A percentile compares a stretch with the other conserved stretches of the same genome.
Evolutionary conservation across 1,284 basidiomycete species (phyloP).

Genomic region (Tilletiaria anomala): DNA sequence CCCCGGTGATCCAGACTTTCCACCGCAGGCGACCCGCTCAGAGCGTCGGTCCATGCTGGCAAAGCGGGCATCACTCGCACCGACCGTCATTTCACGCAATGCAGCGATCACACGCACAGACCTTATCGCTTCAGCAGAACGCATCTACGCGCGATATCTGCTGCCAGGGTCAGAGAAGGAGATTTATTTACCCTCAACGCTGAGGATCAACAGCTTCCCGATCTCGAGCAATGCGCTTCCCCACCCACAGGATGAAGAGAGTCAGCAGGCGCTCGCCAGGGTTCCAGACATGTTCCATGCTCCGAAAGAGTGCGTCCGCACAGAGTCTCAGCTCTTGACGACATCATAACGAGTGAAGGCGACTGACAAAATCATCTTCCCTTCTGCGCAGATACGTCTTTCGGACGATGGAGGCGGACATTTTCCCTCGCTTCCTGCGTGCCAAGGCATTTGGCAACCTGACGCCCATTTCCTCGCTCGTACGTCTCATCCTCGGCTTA

Average conservation of each 20-base stretch:
- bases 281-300: constrained; percentile 93
- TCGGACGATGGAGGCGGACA: constrained; percentile 89
- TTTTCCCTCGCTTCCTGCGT: constrained; percentile 78
- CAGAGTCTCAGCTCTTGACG: no score
- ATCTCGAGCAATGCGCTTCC: constrained; percentile 51
- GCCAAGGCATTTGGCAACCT: constrained; percentile 94
- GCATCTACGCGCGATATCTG: constrained; percentile 86
- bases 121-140: constrained; percentile 79
- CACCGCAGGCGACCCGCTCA: constrained; percentile 13
- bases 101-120: constrained; percentile 77
- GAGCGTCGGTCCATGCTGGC: constrained; percentile 23
- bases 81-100: constrained; percentile 58
- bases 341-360: not conserved
- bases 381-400: constrained; percentile 52
- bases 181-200: constrained; percentile 65
- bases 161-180: constrained; percentile 53
- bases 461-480: constrained; percentile 72
- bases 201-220: constrained; percentile 41
- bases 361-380: not conserved
- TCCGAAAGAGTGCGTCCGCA: constrained; percentile 64
- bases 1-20: constrained; percentile 33
- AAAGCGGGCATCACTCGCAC: constrained; percentile 25
- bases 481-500: constrained; percentile 57
- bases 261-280: constrained; percentile 63
- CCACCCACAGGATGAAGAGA: constrained; percentile 49